Conservation (phyloP, 495 filamentous ascomycete species). For the Penicillium daleae region DNA sequence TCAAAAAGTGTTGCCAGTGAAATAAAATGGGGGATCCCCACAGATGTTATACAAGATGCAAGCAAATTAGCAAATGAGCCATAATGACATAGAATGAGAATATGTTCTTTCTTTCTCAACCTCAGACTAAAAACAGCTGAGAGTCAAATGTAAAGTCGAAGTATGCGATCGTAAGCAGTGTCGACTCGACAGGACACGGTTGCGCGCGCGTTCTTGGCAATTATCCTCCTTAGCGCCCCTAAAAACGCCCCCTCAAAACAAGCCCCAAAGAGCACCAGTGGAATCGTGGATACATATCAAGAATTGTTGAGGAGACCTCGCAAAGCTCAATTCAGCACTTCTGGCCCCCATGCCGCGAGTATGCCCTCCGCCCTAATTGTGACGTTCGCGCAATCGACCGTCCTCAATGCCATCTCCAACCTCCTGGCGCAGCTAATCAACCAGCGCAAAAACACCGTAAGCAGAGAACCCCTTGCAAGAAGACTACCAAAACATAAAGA, state of each 20-base stretch:
- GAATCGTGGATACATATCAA: not conserved
- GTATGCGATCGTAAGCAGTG: not conserved
- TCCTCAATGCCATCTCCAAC: conserved; percentile 77
- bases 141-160: not conserved
- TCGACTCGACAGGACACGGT: conserved; percentile 32
- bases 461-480: conserved; percentile 21
- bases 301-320: not conserved
- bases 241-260: conserved; percentile 6
- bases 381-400: conserved; percentile 70
- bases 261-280: not conserved
- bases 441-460: conserved; percentile 66
- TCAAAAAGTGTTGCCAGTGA: conserved; percentile 20
- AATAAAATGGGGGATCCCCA: not conserved
- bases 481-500: not conserved
- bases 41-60: not conserved
- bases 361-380: conserved; percentile 59
- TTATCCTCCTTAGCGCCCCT: not conserved
- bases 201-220: conserved; percentile 37
- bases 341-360: conserved; percentile 1
- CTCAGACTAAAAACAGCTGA: too few species aligned
- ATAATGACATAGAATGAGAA: conserved; percentile 3
- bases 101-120: not conserved
- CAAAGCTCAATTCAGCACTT: not conserved
- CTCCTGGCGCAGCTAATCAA: conserved; percentile 79
- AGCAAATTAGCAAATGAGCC: conserved; percentile 6